Evolutionary conservation across 768 basidiomycete species (phyloP).

Genomic region (Phanerodontia chrysosporium): DNA sequence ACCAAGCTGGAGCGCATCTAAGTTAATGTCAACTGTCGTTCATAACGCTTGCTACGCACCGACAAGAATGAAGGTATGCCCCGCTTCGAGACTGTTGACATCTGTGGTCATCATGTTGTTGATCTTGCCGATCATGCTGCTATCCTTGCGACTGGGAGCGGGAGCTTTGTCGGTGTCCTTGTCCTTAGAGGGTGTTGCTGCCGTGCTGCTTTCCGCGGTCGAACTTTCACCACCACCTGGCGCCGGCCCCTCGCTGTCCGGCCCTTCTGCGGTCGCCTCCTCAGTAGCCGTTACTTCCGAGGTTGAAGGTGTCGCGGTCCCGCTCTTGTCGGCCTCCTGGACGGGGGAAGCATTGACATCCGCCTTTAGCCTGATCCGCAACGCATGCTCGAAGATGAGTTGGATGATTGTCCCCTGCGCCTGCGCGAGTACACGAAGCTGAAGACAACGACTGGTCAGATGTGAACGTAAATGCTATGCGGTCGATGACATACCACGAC

Average conservation of each 20-base stretch:
- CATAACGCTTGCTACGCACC: conserved; percentile 5
- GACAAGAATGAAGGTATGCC: conserved; percentile 23
- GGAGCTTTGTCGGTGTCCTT: background rate
- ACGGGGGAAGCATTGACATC: conserved; percentile 14
- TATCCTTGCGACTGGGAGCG: background rate
- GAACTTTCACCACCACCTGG: background rate
- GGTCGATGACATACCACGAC: conserved; percentile 17
- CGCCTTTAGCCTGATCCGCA: conserved; percentile 49
- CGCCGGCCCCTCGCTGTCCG: too few relatives aligned
- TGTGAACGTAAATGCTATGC: conserved; percentile 2
- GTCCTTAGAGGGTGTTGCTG: background rate
- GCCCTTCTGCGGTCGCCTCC: background rate
- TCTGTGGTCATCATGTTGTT: conserved; percentile 76
- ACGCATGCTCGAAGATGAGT: conserved; percentile 51
- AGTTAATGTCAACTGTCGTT: too few relatives aligned
- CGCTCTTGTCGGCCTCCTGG: background rate
- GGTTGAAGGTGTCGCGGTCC: too few relatives aligned
- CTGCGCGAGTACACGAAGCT: conserved; percentile 37
- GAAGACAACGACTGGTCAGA: background rate
- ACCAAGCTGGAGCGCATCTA: conserved; percentile 21
- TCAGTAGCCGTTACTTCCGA: background rate
- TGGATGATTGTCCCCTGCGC: conserved; percentile 46
- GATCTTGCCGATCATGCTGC: conserved; percentile 69
- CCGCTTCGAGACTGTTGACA: conserved; percentile 28
- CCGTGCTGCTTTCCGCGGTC: background rate